Base-by-base conservation (phyloP, 202 grass and related monocot species). In the Hordeum pubiflorum region DNA sequence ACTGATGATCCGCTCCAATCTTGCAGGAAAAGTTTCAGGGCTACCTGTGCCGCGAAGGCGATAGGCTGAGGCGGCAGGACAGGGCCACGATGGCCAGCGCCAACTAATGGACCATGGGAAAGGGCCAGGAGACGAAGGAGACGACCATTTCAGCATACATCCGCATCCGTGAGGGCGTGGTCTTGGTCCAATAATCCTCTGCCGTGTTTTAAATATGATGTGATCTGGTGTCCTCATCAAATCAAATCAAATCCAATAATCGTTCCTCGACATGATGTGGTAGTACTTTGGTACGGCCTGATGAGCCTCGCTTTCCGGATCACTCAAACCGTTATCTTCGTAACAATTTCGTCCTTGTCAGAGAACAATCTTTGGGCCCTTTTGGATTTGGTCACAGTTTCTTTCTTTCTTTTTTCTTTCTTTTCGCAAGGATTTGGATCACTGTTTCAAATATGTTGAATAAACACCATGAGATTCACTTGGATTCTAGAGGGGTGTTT, bases 41-140 rank as follows among this genome's bases (percentile, higher is more conserved):
- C 74, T 58, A 44, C 23, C 58, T 78, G 54, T 26, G 54, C 48
- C 23, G 55, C 24, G 82, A 90, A 74, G 81, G 73, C 27, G 78
- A 81, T 34, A 72, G 67, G 78, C 73, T 85, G 20, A 71, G 87
- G 77, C 62, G 84, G 43, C 54, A 87, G 26, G 87, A 87, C 61
- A 87, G 48, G 65, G 74, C 74, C 43, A 55, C 59, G 74, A 83
- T 85, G 60, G 37, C 75, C 20, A n/a, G 55, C 69, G 43, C 78
- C 71, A 80, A 62, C 12, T 62, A 15, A 71, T 18, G 73, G 73
- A 67, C 65, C 66, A 10, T 58, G 15, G 64, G 70, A 58, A 29
- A 63, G 17, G 60, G 56, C 2, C 6, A 56, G 5, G 41, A 75
- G 44, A 58, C 55, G 24, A 17, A 40, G 11, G n/a, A 73, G 43